Evolutionary conservation across 495 filamentous ascomycete genomes (phyloP).

Genomic region (Hypoxylon intermedium): DNA sequence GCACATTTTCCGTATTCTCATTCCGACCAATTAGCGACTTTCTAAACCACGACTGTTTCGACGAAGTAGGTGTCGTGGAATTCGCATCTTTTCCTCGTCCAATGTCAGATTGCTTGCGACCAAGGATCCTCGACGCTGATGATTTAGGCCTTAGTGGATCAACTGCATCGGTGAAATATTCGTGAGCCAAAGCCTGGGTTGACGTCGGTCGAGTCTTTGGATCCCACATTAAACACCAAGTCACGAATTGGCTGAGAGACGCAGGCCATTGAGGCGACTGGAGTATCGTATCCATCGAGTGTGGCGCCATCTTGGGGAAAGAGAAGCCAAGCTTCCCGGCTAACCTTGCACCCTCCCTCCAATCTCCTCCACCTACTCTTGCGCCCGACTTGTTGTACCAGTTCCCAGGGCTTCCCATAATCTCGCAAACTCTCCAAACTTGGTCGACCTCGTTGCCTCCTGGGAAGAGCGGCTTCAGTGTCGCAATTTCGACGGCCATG

Average conservation of each 20-base stretch:
- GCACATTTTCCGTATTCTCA: slow-evolving; percentile 53
- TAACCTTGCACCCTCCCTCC: slow-evolving; percentile 91
- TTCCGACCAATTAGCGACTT: slow-evolving; percentile 81
- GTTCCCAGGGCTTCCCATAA: slow-evolving; percentile 98
- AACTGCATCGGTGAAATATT: slow-evolving; percentile 94
- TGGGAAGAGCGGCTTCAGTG: slow-evolving; percentile 94
- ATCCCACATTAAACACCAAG: slow-evolving; percentile 99
- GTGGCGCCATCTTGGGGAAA: slow-evolving; percentile 99
- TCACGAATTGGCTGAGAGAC: slow-evolving; percentile 88
- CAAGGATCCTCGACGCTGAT: slow-evolving; percentile 80
- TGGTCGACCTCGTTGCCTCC: slow-evolving; percentile 99
- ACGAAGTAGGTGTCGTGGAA: slow-evolving; percentile 70
- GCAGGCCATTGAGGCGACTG: slow-evolving; percentile 90
- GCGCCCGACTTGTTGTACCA: slow-evolving; percentile 92
- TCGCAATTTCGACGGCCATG: slow-evolving; percentile 99
- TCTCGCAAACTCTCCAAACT: slow-evolving; percentile 98
- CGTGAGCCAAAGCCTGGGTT: slow-evolving; percentile 87
- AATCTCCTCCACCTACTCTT: slow-evolving; percentile 94
- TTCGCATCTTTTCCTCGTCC: slow-evolving; percentile 69
- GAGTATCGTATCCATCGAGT: slow-evolving; percentile 93
- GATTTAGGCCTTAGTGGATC: slow-evolving; percentile 94
- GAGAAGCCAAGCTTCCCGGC: slow-evolving; percentile 97
- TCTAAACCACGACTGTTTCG: slow-evolving; percentile 95
- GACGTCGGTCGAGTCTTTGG: slow-evolving; percentile 94
- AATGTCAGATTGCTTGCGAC: slow-evolving; percentile 86